These are phyloP conservation scores for Thielaviopsis musarum DNA, from an alignment of 2,329 filamentous ascomycete species.

Conservation along the genomic window DNA sequence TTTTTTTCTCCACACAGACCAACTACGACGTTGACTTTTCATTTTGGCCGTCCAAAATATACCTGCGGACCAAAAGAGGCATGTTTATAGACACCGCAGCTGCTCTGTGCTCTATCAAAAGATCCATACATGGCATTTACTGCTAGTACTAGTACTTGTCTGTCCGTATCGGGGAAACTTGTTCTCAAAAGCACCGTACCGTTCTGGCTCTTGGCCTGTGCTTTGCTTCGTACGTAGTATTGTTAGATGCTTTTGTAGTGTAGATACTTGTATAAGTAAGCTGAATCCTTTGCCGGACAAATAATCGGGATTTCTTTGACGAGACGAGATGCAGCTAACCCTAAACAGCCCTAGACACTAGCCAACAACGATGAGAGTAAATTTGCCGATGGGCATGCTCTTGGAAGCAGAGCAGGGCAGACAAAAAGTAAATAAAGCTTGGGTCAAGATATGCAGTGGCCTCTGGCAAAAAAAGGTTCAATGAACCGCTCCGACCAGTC, in stretches of 20 bases:
- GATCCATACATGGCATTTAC: not conserved
- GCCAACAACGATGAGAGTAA: not conserved
- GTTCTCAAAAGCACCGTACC: not conserved
- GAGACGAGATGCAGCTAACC: not conserved
- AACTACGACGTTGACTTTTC: too few species aligned
- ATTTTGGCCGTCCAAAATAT: too few species aligned
- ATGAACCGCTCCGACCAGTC: not conserved
- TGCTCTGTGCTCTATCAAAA: not conserved
- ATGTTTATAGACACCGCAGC: not conserved
- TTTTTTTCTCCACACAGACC: too few species aligned
- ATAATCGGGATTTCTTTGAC: too few species aligned
- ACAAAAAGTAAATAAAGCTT: not conserved
- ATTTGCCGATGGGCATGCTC: not conserved
- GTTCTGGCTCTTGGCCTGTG: not conserved
- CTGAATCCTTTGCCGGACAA: too few species aligned
- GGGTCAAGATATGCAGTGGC: too few species aligned
- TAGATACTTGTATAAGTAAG: too few species aligned
- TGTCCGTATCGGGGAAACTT: not conserved
- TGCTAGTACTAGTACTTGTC: too few species aligned
- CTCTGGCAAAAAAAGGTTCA: too few species aligned
- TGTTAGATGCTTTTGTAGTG: too few species aligned
- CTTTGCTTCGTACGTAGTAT: not conserved
- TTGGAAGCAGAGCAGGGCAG: not conserved
- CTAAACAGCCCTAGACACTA: not conserved
- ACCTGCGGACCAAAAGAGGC: too few species aligned